Percentiles rank a stretch among this genome's conserved stretches.
These are phyloP conservation scores for Biscogniauxia marginata DNA, from an alignment of 2,329 filamentous ascomycete species.

Conservation along the genomic window DNA sequence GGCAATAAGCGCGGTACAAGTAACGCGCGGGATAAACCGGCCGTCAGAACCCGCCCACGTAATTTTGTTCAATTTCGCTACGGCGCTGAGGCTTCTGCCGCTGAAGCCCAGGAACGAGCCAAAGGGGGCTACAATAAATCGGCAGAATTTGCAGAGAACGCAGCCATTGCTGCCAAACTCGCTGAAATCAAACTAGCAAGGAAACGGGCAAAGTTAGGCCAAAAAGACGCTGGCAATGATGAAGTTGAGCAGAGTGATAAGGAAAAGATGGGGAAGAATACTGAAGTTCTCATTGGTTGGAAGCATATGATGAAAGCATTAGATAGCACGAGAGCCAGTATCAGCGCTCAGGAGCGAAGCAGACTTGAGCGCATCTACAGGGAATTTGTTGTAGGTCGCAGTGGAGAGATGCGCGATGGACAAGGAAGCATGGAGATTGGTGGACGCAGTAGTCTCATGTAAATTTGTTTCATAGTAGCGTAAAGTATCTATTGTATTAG, in stretches of 20 bases:
- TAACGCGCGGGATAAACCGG: constrained; percentile 34
- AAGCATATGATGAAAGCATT: constrained; percentile 78
- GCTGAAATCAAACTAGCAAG: constrained; percentile 73
- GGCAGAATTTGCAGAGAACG: constrained; percentile 68
- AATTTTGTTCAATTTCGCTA: constrained; percentile 85
- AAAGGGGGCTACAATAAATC: constrained; percentile 49
- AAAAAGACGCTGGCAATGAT: constrained; percentile 31
- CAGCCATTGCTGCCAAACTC: constrained; percentile 77
- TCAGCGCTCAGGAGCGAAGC: constrained; percentile 72
- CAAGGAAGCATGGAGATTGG: constrained; percentile 91
- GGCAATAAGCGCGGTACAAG: constrained; percentile 36
- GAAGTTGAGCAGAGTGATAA: constrained; percentile 26
- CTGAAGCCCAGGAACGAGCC: constrained; percentile 36
- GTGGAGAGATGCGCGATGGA: constrained; percentile 92
- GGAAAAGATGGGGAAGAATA: constrained; percentile 45
- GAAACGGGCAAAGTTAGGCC: constrained; percentile 57
- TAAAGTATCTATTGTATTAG: not conserved
- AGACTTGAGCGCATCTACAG: constrained; percentile 79
- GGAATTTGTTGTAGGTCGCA: constrained; percentile 90
- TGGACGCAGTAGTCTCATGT: constrained; percentile 92
- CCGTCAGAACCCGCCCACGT: constrained; percentile 34
- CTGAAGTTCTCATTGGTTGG: constrained; percentile 80
- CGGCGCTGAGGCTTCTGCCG: constrained; percentile 56
- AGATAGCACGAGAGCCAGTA: constrained; percentile 74
- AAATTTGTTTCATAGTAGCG: no score